phyloP scores from a whole-genome alignment of 2,329 filamentous ascomycete genomes.

The Ascochyta lentis region DNA sequence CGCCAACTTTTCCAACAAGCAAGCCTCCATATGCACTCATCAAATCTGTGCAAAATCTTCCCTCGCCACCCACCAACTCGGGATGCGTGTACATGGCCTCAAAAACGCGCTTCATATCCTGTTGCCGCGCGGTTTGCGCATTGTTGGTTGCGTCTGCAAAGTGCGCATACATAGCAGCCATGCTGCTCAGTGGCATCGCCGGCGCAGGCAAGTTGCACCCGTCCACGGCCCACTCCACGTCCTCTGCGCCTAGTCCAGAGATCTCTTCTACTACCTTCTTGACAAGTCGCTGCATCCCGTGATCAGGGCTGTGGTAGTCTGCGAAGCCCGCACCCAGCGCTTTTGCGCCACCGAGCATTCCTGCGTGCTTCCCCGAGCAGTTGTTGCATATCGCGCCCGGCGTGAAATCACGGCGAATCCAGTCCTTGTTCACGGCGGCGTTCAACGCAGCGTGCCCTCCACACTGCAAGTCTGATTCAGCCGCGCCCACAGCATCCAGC shows the following conservation, averaged over 20 bases:
- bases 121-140: constrained; percentile 32
- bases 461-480: neutral
- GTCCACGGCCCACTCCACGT: neutral
- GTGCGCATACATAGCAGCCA: neutral
- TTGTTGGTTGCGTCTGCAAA: neutral
- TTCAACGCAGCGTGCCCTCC: neutral
- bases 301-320: neutral
- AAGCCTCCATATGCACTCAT: constrained; percentile 50
- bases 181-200: neutral
- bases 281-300: too few species aligned
- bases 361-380: constrained; percentile 59
- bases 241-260: neutral
- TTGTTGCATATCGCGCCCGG: constrained; percentile 54
- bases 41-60: constrained; percentile 56
- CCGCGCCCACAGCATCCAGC: neutral
- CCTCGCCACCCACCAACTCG: constrained; percentile 55
- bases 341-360: constrained; percentile 55
- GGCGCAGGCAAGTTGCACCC: constrained; percentile 2
- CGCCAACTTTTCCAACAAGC: constrained; percentile 58
- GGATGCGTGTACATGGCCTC: constrained; percentile 53
- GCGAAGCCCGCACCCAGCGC: constrained; percentile 41
- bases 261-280: too few species aligned
- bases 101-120: constrained; percentile 47
- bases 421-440: constrained; percentile 43
- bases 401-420: constrained; percentile 50